phyloP scores from a whole-genome alignment of 2,329 filamentous ascomycete species.

The Aspergillus sp. region DNA sequence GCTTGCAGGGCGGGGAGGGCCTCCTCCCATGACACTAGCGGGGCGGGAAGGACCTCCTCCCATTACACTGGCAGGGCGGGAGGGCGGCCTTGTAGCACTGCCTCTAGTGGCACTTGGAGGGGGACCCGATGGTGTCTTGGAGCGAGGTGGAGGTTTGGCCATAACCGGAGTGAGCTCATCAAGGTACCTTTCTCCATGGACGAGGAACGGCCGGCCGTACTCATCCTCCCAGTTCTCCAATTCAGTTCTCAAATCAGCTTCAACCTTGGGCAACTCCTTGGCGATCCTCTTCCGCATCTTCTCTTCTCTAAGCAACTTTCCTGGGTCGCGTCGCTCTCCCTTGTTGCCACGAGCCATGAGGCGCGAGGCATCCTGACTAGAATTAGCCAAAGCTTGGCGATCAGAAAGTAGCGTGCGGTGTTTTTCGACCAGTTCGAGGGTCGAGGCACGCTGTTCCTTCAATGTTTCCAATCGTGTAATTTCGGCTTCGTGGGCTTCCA shows the following conservation, averaged over 20 bases:
- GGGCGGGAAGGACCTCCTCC: conserved; percentile 17
- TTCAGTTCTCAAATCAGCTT: conserved; percentile 74
- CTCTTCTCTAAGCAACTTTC: conserved; percentile 88
- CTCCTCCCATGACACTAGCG: conserved; percentile 17
- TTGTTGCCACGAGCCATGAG: conserved; percentile 88
- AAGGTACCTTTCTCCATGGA: conserved; percentile 87
- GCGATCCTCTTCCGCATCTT: conserved; percentile 98
- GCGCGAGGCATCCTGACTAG: conserved; percentile 90
- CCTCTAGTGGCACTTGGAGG: conserved; percentile 22
- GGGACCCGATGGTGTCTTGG: conserved; percentile 41
- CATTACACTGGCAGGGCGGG: conserved; percentile 27
- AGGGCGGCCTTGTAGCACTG: conserved; percentile 19
- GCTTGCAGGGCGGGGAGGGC: conserved; percentile 23
- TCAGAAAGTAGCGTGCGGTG: conserved; percentile 80
- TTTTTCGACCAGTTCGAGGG: conserved; percentile 73
- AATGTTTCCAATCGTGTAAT: conserved; percentile 76
- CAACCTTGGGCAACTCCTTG: conserved; percentile 91
- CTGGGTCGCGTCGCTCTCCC: conserved; percentile 90
- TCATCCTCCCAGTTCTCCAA: conserved; percentile 89
- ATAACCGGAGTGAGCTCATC: conserved; percentile 67
- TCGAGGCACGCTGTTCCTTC: conserved; percentile 81
- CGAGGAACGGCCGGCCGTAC: conserved; percentile 86
- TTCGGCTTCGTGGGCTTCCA: conserved; percentile 92
- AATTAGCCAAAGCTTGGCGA: conserved; percentile 79
- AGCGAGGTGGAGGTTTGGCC: conserved; percentile 60